phyloP scores from a whole-genome alignment of 306 rosid genomes.

The Rubus parviflorus region DNA sequence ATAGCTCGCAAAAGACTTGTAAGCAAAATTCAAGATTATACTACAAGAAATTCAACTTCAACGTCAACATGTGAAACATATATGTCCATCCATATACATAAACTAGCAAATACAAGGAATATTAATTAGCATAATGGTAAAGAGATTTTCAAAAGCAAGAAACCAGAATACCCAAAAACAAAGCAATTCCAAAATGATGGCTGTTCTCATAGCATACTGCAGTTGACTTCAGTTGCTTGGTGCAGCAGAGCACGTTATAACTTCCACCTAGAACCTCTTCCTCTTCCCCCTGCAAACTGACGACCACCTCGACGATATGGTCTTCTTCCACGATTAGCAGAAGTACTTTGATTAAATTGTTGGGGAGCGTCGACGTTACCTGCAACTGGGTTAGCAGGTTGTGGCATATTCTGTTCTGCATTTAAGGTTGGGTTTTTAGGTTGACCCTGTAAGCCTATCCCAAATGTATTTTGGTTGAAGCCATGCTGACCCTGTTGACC shows the following conservation, averaged over 20 bases:
- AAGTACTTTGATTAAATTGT: constrained; percentile 50
- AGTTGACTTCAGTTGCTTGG: not conserved
- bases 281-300: constrained; percentile 45
- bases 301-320: constrained; percentile 43
- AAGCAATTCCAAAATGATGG: constrained; percentile 19
- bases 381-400: constrained; percentile 22
- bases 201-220: constrained; percentile 7
- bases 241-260: not conserved
- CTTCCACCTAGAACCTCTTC: constrained; percentile 42
- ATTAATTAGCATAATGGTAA: not conserved
- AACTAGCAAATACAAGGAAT: not conserved
- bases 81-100: constrained; percentile 1
- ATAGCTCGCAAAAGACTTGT: not conserved
- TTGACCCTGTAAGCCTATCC: constrained; percentile 7
- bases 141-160: not conserved
- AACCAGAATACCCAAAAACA: not conserved
- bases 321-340: constrained; percentile 49
- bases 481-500: constrained; percentile 7
- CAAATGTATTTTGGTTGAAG: constrained; percentile 1
- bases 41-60: not conserved
- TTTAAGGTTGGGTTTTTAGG: constrained; percentile 29
- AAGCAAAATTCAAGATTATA: not conserved
- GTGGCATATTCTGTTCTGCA: constrained; percentile 40
- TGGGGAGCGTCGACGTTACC: constrained; percentile 31
- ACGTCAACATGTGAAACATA: not conserved